Base-by-base conservation (phyloP, 768 basidiomycete species). In the Melanogaster broomeanus region DNA sequence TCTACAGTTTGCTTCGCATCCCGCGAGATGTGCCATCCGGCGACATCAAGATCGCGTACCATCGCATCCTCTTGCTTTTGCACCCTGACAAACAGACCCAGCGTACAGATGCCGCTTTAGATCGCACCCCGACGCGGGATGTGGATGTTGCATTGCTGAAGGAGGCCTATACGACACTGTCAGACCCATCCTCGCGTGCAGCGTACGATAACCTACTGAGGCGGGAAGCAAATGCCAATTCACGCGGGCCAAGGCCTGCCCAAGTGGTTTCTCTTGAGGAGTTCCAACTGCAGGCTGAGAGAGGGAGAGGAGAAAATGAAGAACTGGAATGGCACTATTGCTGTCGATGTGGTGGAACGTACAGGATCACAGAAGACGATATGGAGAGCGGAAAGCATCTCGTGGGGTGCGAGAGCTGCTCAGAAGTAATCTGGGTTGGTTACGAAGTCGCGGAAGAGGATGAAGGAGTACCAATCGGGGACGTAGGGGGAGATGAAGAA, bases 361-460 rank as follows among this genome's bases (percentile, higher is more conserved):
- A 90, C 61, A 68, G 59, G 33, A 81, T 93, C 49, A 74, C 73
- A 0, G 76, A 77, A 47, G 67, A 59, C 2, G 77, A 85, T 44
- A 78, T 93, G 75, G 89, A 92, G 52, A 69, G 68, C 2, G 91
- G 82, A n/a, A 73, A 74, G 43, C 90, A 93, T 64, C 75, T 93
- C 6, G 72, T 90, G 10, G 83, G 78, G 2, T 93, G 91, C 57
- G 79, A 70, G 48, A 80, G 81, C 47, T 93, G 90, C 63, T 93
- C 91, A 15, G 91, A 93, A 67, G 82, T 81, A 9, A 73, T 93
- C 1, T 93, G 90, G 88, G 87, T 84, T n/a, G 90, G 91, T 2
- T 93, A 90, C 60, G 86, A 93, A 67, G 61, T 78, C 12, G 72
- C 64, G 18, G 73, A 75, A 37, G 68, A 59, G 7, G 73, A 70